Evolutionary conservation across 2,329 filamentous ascomycete species (phyloP).

Genomic region (Didymella sp.): DNA sequence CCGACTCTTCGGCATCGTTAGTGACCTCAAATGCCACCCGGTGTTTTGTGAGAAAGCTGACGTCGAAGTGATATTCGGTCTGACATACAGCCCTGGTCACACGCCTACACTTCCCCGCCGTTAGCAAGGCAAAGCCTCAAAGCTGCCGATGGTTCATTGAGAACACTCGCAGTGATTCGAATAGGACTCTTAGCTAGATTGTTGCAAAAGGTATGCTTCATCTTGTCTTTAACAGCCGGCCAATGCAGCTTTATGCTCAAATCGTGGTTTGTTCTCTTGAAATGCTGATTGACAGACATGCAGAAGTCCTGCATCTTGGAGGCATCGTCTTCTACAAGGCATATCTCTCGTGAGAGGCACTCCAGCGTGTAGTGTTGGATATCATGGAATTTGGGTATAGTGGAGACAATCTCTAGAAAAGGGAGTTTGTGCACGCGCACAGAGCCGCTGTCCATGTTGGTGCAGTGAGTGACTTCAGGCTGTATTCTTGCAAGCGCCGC

Average conservation of each 20-base stretch:
- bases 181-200: too few species aligned
- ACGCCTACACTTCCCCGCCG: too few species aligned
- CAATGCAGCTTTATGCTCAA: background rate
- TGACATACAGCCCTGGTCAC: too few species aligned
- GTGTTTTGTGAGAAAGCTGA: too few species aligned
- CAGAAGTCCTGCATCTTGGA: background rate
- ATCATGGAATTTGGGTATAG: too few species aligned
- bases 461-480: background rate
- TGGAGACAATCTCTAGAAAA: background rate
- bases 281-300: background rate
- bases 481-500: background rate
- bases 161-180: background rate
- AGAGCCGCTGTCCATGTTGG: background rate
- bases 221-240: background rate
- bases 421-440: background rate
- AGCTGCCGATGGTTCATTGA: background rate
- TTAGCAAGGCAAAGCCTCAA: background rate
- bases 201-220: too few species aligned
- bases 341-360: background rate
- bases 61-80: too few species aligned
- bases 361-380: background rate
- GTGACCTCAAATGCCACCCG: too few species aligned
- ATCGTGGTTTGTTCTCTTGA: background rate
- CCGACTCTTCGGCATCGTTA: too few species aligned
- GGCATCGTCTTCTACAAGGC: background rate